These are phyloP conservation scores for Penicillium sp. DNA, from an alignment of 2,329 filamentous ascomycete species.

Conservation along the genomic window DNA sequence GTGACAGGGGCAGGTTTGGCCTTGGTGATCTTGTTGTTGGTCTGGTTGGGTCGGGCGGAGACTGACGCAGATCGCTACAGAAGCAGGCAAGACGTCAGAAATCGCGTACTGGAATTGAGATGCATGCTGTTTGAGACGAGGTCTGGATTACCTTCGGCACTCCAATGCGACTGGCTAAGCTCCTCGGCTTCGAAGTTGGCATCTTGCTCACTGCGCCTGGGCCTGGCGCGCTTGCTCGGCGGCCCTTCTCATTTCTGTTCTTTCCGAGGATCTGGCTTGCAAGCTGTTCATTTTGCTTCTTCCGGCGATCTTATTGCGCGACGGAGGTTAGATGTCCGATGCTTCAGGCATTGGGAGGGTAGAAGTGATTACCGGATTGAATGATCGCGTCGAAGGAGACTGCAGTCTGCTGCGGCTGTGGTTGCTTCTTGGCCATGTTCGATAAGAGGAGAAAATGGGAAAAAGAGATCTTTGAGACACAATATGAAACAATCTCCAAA, in stretches of 20 bases:
- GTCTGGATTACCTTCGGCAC: conserved; percentile 59
- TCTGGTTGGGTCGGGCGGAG: conserved; percentile 45
- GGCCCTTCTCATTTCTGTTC: conserved; percentile 40
- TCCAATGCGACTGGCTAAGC: conserved; percentile 65
- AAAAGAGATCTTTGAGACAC: neutral
- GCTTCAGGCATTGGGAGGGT: conserved; percentile 9
- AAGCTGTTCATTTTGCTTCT: conserved; percentile 62
- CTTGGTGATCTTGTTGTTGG: conserved; percentile 46
- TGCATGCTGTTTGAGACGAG: neutral
- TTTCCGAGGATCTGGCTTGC: conserved; percentile 65
- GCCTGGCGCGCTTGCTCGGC: conserved; percentile 56
- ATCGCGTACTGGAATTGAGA: conserved; percentile 4
- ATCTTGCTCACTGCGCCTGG: conserved; percentile 49
- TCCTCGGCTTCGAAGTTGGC: conserved; percentile 52
- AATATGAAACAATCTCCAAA: conserved; percentile 1
- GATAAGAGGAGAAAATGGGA: conserved; percentile 7
- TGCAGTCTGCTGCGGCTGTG: conserved; percentile 28
- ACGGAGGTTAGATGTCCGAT: conserved; percentile 15
- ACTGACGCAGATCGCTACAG: conserved; percentile 50
- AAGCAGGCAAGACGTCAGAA: neutral
- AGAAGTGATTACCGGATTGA: conserved; percentile 51
- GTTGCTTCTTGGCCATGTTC: conserved; percentile 44
- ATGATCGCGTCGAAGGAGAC: conserved; percentile 60
- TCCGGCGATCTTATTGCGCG: conserved; percentile 54
- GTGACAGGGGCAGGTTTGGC: conserved; percentile 46